A percentile compares a stretch with the other conserved stretches of the same genome.
Conservation (phyloP, 2,329 filamentous ascomycete species). For the Myriosclerotinia curreyana region DNA sequence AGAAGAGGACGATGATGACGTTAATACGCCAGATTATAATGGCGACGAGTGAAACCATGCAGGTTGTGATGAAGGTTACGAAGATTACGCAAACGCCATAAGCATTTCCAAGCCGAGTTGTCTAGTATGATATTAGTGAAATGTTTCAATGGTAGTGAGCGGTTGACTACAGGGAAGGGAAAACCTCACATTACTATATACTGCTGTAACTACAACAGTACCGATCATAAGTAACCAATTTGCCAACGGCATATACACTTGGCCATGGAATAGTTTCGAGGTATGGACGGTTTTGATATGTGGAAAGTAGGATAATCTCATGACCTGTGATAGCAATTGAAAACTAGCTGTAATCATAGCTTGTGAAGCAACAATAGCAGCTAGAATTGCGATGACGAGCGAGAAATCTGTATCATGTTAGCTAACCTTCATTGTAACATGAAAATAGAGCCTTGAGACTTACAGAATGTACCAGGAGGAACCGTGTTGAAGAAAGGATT, state of each 20-base stretch:
- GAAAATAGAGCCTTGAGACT: background rate
- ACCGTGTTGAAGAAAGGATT: conserved; percentile 74
- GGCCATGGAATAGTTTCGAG: conserved; percentile 66
- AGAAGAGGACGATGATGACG: conserved; percentile 55
- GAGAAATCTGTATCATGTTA: conserved; percentile 47
- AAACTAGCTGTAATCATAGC: conserved; percentile 76
- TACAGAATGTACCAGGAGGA: conserved; percentile 61
- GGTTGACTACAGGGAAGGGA: background rate
- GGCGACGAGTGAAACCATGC: conserved; percentile 68
- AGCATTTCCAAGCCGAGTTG: conserved; percentile 66
- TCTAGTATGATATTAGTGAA: conserved; percentile 43
- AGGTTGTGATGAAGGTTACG: conserved; percentile 75
- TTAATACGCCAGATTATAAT: conserved; percentile 69
- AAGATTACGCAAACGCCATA: conserved; percentile 79
- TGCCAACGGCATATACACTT: conserved; percentile 71
- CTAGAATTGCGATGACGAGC: conserved; percentile 65
- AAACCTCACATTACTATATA: conserved; percentile 64
- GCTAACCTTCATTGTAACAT: background rate
- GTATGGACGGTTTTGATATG: conserved; percentile 73
- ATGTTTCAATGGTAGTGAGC: background rate
- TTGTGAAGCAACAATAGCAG: conserved; percentile 73
- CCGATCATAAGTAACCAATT: conserved; percentile 78
- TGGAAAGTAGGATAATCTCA: conserved; percentile 68
- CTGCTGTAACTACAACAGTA: conserved; percentile 68
- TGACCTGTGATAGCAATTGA: conserved; percentile 65